Evolutionary conservation across 805 yeast species (phyloP), one percentile per base, ranked within the genome.

Genomic region (Yarrowia divulgata): DNA sequence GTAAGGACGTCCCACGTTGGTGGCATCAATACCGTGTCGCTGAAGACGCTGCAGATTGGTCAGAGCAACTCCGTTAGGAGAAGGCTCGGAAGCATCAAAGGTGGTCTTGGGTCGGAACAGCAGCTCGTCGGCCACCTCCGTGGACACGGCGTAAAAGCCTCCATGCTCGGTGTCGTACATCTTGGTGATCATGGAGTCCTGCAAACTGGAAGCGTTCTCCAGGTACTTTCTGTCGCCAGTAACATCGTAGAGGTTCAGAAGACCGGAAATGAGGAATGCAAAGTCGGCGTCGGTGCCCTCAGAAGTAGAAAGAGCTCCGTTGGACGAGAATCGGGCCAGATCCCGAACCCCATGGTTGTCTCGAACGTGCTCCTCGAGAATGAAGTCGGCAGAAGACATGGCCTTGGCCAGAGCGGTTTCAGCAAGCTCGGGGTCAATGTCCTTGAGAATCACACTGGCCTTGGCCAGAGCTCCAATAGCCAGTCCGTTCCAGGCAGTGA

Each of bases 1-100:
- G 48, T 49, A 23, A 32, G 45, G 50, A 40, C 71, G 19, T 66
- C 67, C 13, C 45, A 57, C 34, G 3, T 60, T 60, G 18, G 57
- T 48, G 4, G 55, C 74, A 70, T 23, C 68, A 69, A 32, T 49
- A 1, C 57, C 57, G 29, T 48, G 68, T 39, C 48, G 18, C 37
- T 49, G 55, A 8, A 79, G 75, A 8, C 79, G 69, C 58, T 54
- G 69, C 34, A 80, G 72, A 67, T 80, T 80, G 35, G 50, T 37
- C 3, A 76, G 74, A 0, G 82, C 73, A 0, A 80, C 72, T 14
- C 80, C 79, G 64, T 80, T 78, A 23, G 80, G 72, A 37, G 79
- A 75, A 1, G 82, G 82, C 70, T 78, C 81, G 1, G 79, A 79
- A 23, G 76, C 69, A 66, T 80, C 82, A 48, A 76, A 76, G 16